Percentiles rank a stretch among this genome's conserved stretches.
Evolutionary conservation across 2,329 filamentous ascomycete species (phyloP).

Genomic region (Pseudogymnoascus sp.): DNA sequence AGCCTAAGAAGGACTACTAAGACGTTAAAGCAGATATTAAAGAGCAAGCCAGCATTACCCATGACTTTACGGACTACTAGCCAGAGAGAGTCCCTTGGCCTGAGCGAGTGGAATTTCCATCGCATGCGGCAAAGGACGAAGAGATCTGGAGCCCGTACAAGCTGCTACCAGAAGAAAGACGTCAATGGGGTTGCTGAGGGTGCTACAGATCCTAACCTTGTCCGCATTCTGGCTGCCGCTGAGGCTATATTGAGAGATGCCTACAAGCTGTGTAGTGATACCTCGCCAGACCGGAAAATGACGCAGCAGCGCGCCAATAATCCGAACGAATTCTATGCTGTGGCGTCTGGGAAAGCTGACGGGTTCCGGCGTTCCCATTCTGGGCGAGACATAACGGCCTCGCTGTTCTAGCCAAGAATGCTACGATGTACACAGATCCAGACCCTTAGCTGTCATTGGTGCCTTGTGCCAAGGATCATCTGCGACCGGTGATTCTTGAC

Average conservation of each 20-base stretch:
- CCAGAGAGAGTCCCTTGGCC: too few species aligned
- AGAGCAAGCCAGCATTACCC: too few species aligned
- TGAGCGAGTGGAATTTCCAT: slow-evolving; percentile 11
- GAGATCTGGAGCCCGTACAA: slow-evolving; percentile 16
- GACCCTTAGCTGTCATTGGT: too few species aligned
- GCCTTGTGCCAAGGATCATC: too few species aligned
- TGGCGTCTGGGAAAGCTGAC: slow-evolving; percentile 3
- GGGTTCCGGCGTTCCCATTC: slow-evolving; percentile 13
- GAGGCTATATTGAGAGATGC: slow-evolving; percentile 14
- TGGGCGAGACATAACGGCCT: too few species aligned
- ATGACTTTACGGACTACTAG: too few species aligned
- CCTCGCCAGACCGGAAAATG: slow-evolving; percentile 14
- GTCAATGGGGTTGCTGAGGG: background rate
- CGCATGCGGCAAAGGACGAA: background rate
- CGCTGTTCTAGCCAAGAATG: too few species aligned
- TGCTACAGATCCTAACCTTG: slow-evolving; percentile 12
- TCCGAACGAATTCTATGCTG: slow-evolving; percentile 15
- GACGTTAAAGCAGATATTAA: too few species aligned
- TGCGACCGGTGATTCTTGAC: too few species aligned
- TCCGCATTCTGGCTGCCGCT: slow-evolving; percentile 13
- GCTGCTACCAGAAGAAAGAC: slow-evolving; percentile 14
- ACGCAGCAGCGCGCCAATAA: slow-evolving; percentile 16
- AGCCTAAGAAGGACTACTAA: too few species aligned
- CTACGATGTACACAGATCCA: too few species aligned
- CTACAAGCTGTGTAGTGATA: slow-evolving; percentile 15